phyloP scores from a whole-genome alignment of 768 basidiomycete genomes.

The Lentinula guzmanii region DNA sequence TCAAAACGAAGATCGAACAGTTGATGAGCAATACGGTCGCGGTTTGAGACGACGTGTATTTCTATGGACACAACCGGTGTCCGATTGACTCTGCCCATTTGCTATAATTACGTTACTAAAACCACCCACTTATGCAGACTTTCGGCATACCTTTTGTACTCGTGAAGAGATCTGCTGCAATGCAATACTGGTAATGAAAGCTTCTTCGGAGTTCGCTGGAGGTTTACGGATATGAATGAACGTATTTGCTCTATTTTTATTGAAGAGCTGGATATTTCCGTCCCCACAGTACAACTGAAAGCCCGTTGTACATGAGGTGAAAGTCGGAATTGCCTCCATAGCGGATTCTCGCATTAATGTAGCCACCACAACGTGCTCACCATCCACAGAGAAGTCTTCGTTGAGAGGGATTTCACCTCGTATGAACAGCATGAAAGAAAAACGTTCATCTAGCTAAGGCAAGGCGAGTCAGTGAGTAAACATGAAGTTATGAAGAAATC shows the following conservation, averaged over 20 bases:
- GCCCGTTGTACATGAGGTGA: conserved; percentile 44
- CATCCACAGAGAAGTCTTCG: conserved; percentile 46
- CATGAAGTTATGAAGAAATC: background rate
- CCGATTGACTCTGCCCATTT: conserved; percentile 53
- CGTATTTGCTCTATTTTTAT: conserved; percentile 44
- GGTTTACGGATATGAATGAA: conserved; percentile 54
- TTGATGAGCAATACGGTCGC: conserved; percentile 61
- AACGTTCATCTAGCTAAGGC: conserved; percentile 52
- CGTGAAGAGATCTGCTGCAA: conserved; percentile 51
- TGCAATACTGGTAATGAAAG: conserved; percentile 55
- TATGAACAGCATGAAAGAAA: conserved; percentile 60
- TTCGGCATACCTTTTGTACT: conserved; percentile 38
- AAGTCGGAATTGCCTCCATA: conserved; percentile 25
- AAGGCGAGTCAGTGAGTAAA: background rate
- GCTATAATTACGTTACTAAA: conserved; percentile 26
- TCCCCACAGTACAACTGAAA: conserved; percentile 54
- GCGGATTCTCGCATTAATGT: conserved; percentile 17
- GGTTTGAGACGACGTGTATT: conserved; percentile 64
- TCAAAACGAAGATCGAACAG: conserved; percentile 65
- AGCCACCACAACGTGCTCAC: conserved; percentile 51
- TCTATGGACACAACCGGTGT: conserved; percentile 48
- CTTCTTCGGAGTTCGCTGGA: conserved; percentile 35
- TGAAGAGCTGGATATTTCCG: conserved; percentile 52
- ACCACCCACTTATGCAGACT: background rate
- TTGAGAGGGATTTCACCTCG: conserved; percentile 53